Percentiles rank a stretch among this genome's conserved stretches.
These are phyloP conservation scores for Silene coronaria DNA, from an alignment of 179 eudicot genomes.

Conservation along the genomic window DNA sequence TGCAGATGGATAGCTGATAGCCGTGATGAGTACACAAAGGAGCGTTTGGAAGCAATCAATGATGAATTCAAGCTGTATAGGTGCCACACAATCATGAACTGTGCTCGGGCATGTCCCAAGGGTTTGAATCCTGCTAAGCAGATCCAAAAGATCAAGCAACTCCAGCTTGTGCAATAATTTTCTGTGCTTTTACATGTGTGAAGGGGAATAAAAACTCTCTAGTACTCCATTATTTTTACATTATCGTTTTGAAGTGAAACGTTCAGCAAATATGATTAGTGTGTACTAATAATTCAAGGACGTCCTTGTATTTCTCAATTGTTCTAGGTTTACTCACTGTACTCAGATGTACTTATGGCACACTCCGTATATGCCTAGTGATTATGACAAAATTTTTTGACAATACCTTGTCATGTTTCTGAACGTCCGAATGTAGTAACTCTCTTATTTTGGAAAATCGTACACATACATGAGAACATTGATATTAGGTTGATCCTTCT, in stretches of 20 bases:
- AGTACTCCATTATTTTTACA: background rate
- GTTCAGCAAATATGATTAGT: background rate
- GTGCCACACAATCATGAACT: conserved; percentile 93
- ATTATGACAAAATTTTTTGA: background rate
- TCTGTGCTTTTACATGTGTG: background rate
- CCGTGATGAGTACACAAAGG: conserved; percentile 92
- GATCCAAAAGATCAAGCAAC: conserved; percentile 79
- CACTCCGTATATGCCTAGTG: background rate
- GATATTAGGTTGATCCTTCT: no score
- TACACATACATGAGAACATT: no score
- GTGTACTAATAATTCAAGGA: background rate
- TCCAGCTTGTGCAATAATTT: conserved; percentile 33
- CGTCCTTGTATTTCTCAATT: background rate
- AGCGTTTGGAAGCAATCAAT: conserved; percentile 76
- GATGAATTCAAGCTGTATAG: conserved; percentile 98
- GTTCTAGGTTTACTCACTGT: background rate
- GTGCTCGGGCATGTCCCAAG: conserved; percentile 93
- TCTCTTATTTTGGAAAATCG: no score
- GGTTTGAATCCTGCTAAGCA: conserved; percentile 94
- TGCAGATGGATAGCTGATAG: conserved; percentile 99
- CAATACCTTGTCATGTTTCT: background rate
- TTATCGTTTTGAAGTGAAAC: background rate
- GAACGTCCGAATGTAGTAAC: background rate
- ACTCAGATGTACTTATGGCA: background rate
- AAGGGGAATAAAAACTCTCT: background rate